Base-by-base conservation (phyloP, 2,329 filamentous ascomycete species). In the Akanthomyces lecanii region DNA sequence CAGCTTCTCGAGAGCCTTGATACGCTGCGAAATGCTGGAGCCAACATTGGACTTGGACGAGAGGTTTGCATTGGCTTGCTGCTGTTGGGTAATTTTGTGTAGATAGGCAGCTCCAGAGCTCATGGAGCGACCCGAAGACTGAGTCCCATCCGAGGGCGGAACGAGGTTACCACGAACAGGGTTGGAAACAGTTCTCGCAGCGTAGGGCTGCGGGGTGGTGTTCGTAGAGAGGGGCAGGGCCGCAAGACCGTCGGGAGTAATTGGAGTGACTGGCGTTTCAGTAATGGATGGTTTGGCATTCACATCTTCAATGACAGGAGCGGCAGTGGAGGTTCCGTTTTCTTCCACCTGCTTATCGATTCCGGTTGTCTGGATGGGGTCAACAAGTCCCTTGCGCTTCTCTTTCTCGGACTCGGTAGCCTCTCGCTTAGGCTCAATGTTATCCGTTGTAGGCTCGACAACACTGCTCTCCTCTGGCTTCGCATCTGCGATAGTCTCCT, bases 11-110 rank as follows among this genome's bases (percentile, higher is more conserved):
- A 99, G 80, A 7, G 93, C 92, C 75, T 97, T 96, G 74, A 98
- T 98, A 48, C 95, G 89, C 73, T 94, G 91, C 3, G 94, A 96
- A 65, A 99, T 97, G 68, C 91, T 92, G 10, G 90, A 92, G 8
- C 92, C 93, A 28, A 98, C 85, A 70, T 91, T 95, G 67, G 88
- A 82, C 73, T 93, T 96, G 62, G 72, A 74, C 53, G 82, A 78
- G 56, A 89, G 71, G 58, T 82, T 81, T 36, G 53, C 38, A 16
- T 83, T 72, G 16, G 75, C 75, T 51, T 72, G 74, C 36, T 79
- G 75, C 68, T 85, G 83, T 66, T 82, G 84, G 8, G 78, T 78
- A 54, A 83, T 77, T 64, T 79, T 83, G 67, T 84, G 82, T 62
- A 85, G 69, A 67, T 80, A 85, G 14, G 82, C 81, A 8, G 84